Conservation (phyloP, 768 basidiomycete genomes). For the Tubosaeta sp. region DNA sequence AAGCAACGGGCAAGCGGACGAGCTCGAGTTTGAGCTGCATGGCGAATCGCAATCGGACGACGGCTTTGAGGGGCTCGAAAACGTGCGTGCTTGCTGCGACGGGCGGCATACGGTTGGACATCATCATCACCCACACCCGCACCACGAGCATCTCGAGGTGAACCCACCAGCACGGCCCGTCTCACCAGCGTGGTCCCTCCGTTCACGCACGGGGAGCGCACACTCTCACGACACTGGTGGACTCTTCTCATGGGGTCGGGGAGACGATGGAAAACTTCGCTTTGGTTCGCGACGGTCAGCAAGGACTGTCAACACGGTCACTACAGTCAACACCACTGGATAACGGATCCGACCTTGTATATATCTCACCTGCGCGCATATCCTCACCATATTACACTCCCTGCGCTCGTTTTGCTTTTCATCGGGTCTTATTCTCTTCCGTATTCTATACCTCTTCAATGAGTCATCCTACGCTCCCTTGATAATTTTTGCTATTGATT, state of each 20-base stretch:
- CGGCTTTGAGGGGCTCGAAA: slow-evolving; percentile 90
- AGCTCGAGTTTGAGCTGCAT: slow-evolving; percentile 80
- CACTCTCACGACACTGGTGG: slow-evolving; percentile 66
- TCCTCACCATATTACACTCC: neutral
- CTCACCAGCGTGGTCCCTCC: slow-evolving; percentile 84
- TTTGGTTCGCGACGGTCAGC: slow-evolving; percentile 70
- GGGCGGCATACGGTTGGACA: slow-evolving; percentile 82
- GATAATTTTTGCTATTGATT: slow-evolving; percentile 28
- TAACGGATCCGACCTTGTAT: slow-evolving; percentile 9
- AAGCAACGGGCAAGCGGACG: slow-evolving; percentile 40
- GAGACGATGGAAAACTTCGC: slow-evolving; percentile 61
- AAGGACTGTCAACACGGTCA: slow-evolving; percentile 34
- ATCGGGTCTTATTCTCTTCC: neutral
- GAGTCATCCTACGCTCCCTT: slow-evolving; percentile 30
- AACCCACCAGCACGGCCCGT: slow-evolving; percentile 51
- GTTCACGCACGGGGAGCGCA: slow-evolving; percentile 72
- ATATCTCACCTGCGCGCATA: neutral
- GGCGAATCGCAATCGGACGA: slow-evolving; percentile 68
- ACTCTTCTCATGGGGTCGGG: slow-evolving; percentile 64
- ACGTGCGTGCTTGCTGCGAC: slow-evolving; percentile 89
- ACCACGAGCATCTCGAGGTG: slow-evolving; percentile 55
- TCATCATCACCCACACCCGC: slow-evolving; percentile 54
- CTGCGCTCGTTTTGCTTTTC: slow-evolving; percentile 7
- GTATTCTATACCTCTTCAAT: slow-evolving; percentile 16
- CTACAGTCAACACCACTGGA: slow-evolving; percentile 12